Conservation (phyloP, 106 monocot species). For the Allium sativum region DNA sequence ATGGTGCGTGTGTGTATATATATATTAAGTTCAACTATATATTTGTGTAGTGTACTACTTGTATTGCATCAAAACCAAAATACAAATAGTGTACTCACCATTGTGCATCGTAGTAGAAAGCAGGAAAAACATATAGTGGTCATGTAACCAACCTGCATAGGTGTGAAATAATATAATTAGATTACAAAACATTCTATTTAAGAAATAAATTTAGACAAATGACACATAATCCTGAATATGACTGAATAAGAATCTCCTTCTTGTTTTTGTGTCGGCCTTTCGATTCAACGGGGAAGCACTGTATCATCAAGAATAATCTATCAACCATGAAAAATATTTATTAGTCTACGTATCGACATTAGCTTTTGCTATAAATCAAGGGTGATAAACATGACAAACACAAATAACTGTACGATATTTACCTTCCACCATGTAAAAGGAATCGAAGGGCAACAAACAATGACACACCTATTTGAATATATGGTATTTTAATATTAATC, state of each 20-base stretch:
- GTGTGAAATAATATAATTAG: not conserved
- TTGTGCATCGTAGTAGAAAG: constrained; percentile 75
- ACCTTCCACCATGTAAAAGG: constrained; percentile 32
- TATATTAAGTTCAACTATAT: no score
- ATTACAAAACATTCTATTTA: no score
- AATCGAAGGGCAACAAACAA: constrained; percentile 31
- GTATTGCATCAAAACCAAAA: no score
- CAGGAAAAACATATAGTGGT: constrained; percentile 83
- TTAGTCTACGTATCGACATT: no score
- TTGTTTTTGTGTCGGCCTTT: constrained; percentile 87
- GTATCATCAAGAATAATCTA: constrained; percentile 94
- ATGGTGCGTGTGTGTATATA: no score
- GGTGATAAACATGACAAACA: not conserved
- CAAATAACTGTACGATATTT: constrained; percentile 4
- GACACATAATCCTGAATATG: not conserved
- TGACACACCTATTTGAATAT: constrained; percentile 18
- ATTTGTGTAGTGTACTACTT: no score
- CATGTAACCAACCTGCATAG: constrained; percentile 81
- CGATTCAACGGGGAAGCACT: constrained; percentile 84
- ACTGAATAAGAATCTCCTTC: constrained; percentile 70
- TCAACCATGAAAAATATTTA: not conserved
- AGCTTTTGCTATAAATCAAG: not conserved
- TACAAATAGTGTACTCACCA: constrained; percentile 34
- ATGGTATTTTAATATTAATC: not conserved
- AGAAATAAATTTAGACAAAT: not conserved